Conservation (phyloP, 2,329 filamentous ascomycete genomes). For the Aspergillus sp. region DNA sequence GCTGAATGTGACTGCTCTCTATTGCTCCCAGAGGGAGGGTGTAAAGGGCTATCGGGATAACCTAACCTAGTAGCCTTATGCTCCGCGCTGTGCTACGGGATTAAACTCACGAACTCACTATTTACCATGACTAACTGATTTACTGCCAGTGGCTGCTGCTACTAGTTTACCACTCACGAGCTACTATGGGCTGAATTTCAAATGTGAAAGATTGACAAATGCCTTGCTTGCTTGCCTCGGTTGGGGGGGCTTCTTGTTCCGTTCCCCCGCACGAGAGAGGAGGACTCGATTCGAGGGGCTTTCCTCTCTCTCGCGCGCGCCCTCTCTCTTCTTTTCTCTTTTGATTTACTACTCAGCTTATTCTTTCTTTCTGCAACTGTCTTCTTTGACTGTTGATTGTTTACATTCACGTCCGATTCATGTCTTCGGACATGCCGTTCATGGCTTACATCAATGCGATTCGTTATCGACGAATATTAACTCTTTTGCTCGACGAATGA, state of each 20-base stretch:
- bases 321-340: neutral
- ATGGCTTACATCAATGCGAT: too few relatives aligned
- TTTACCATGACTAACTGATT: neutral
- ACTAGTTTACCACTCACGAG: too few relatives aligned
- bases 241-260: slow-evolving; percentile 9
- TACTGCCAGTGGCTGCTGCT: neutral
- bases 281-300: too few relatives aligned
- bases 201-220: neutral
- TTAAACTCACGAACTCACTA: too few relatives aligned
- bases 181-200: neutral
- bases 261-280: neutral
- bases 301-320: neutral
- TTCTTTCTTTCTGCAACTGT: neutral
- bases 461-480: too few relatives aligned
- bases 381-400: neutral
- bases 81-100: too few relatives aligned
- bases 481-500: too few relatives aligned
- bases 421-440: too few relatives aligned
- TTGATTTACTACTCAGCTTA: neutral
- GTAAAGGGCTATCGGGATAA: too few relatives aligned
- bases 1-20: too few relatives aligned
- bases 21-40: too few relatives aligned
- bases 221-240: slow-evolving; percentile 10
- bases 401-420: neutral
- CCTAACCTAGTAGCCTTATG: too few relatives aligned